Evolutionary conservation across 2,329 filamentous ascomycete species (phyloP).

Genomic region (Drechslerella coelobrocha): DNA sequence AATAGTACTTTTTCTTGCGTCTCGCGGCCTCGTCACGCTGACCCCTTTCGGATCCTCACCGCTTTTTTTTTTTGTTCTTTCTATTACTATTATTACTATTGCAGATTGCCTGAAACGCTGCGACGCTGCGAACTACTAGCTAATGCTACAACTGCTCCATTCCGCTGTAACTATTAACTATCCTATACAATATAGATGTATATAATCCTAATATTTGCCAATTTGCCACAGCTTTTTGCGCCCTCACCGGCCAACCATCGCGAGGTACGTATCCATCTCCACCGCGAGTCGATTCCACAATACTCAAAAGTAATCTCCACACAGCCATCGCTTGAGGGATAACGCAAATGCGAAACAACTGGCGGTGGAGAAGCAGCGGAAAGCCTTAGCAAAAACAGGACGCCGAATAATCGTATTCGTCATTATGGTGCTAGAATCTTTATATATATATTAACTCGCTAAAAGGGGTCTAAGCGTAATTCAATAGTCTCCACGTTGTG

Average conservation of each 20-base stretch:
- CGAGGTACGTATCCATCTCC: background rate
- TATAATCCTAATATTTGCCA: background rate
- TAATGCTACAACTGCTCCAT: too few relatives aligned
- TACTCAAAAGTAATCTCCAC: background rate
- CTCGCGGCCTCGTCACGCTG: conserved; percentile 50
- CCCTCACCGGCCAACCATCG: background rate
- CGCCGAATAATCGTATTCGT: background rate
- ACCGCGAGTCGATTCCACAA: background rate
- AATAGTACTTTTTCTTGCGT: background rate
- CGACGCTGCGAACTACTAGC: too few relatives aligned
- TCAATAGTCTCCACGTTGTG: background rate
- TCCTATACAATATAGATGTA: too few relatives aligned
- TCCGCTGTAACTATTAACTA: too few relatives aligned
- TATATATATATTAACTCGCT: too few relatives aligned
- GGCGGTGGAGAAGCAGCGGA: background rate
- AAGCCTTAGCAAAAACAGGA: background rate
- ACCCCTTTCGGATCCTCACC: conserved; percentile 34
- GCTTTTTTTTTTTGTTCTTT: conserved; percentile 14
- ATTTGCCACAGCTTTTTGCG: background rate
- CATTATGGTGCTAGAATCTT: background rate
- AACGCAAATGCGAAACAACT: background rate
- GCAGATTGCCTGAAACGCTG: background rate
- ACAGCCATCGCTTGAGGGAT: background rate
- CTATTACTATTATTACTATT: background rate
- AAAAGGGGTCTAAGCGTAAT: background rate